These are phyloP conservation scores for Xylaria sp. DNA, from an alignment of 2,329 filamentous ascomycete genomes.

Conservation along the genomic window DNA sequence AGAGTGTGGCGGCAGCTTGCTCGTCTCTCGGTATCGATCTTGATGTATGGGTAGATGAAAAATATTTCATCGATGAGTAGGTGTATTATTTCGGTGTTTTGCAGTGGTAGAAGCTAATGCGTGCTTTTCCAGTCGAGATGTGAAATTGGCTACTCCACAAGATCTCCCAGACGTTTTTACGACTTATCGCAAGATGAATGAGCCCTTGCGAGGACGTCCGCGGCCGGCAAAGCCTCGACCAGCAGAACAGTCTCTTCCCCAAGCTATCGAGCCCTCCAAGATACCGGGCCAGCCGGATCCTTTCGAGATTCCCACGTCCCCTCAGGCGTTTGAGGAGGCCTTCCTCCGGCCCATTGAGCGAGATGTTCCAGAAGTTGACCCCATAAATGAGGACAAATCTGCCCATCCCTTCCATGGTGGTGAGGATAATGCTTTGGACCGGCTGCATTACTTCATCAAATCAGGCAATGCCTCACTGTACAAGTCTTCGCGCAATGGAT, in stretches of 20 bases:
- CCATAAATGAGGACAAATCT: conserved; percentile 61
- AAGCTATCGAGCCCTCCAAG: conserved; percentile 60
- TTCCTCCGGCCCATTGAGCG: conserved; percentile 68
- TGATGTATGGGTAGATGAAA: conserved; percentile 77
- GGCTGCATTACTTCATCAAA: conserved; percentile 69
- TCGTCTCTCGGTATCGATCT: conserved; percentile 66
- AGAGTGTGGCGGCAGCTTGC: conserved; percentile 64
- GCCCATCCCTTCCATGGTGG: conserved; percentile 77
- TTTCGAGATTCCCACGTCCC: conserved; percentile 69
- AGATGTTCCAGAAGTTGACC: conserved; percentile 63
- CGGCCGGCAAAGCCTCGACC: conserved; percentile 67
- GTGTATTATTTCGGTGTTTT: conserved; percentile 49
- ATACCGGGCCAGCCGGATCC: conserved; percentile 70
- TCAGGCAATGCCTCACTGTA: conserved; percentile 72
- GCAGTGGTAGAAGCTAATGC: conserved; percentile 14
- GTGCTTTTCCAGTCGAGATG: conserved; percentile 66
- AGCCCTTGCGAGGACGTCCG: conserved; percentile 75
- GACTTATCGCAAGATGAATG: conserved; percentile 76
- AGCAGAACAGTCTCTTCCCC: conserved; percentile 62
- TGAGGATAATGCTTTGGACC: conserved; percentile 67
- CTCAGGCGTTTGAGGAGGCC: conserved; percentile 63
- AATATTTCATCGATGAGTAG: conserved; percentile 83
- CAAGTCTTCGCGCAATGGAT: conserved; percentile 76
- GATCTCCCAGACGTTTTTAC: conserved; percentile 82
- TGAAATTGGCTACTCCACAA: conserved; percentile 65